These are phyloP conservation scores for Lenzites betulinus DNA, from an alignment of 768 basidiomycete species.

Conservation along the genomic window DNA sequence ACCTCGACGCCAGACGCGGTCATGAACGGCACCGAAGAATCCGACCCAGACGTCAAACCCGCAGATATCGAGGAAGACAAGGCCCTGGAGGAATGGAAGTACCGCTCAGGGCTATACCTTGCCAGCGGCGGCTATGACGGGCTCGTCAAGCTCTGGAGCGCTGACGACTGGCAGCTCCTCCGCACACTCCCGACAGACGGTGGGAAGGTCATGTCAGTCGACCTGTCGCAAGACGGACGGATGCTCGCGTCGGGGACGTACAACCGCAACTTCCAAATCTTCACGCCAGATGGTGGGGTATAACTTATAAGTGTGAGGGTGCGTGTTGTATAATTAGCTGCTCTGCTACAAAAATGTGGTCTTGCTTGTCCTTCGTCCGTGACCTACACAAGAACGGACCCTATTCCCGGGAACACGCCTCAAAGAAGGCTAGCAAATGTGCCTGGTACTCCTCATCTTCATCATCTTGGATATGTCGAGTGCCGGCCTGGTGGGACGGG, in stretches of 20 bases:
- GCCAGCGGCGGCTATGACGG: constrained; percentile 95
- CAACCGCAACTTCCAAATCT: constrained; percentile 93
- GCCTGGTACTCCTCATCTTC: too few relatives aligned
- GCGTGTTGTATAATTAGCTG: constrained; percentile 8
- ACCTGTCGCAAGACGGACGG: constrained; percentile 80
- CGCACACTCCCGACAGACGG: constrained; percentile 89
- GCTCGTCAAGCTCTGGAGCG: constrained; percentile 93
- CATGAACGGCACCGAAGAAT: constrained; percentile 48
- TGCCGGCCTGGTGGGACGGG: not conserved
- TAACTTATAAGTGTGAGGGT: not conserved
- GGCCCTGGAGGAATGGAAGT: constrained; percentile 69
- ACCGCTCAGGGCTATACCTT: constrained; percentile 88
- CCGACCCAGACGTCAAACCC: constrained; percentile 29
- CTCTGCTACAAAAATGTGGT: too few relatives aligned
- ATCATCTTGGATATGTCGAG: not conserved
- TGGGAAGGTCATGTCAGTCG: constrained; percentile 99
- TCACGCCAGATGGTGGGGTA: constrained; percentile 63
- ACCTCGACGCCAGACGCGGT: constrained; percentile 34
- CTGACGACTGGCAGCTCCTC: constrained; percentile 96
- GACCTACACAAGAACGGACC: not conserved
- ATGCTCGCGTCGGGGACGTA: constrained; percentile 89
- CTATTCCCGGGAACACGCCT: too few relatives aligned
- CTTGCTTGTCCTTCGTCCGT: not conserved
- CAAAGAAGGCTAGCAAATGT: too few relatives aligned
- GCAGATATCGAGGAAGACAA: constrained; percentile 29